A percentile compares a stretch with the other conserved stretches of the same genome.
phyloP scores from a whole-genome alignment of 148 eudicot genomes.

The Spergularia marina region DNA sequence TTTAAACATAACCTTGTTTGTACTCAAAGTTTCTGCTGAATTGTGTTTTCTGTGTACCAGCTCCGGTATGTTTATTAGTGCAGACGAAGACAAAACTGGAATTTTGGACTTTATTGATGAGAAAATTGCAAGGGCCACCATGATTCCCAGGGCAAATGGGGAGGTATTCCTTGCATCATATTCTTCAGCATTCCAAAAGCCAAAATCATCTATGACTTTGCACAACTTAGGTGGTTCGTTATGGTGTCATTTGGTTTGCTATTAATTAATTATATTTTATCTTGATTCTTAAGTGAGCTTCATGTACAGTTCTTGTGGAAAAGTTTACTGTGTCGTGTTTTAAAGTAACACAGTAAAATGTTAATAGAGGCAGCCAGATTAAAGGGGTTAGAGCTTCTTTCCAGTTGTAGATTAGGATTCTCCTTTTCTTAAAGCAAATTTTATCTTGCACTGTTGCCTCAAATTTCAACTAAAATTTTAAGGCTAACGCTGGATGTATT shows the following conservation, averaged over 20 bases:
- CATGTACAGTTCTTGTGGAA: neutral
- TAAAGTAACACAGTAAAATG: too few relatives aligned
- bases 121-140: slow-evolving; percentile 82
- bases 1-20: neutral
- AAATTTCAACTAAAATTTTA: neutral
- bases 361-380: too few relatives aligned
- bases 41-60: slow-evolving; percentile 31
- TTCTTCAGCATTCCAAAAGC: slow-evolving; percentile 12
- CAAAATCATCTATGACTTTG: neutral
- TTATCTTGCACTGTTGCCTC: neutral
- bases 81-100: slow-evolving; percentile 87
- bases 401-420: neutral
- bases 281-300: neutral
- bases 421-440: neutral
- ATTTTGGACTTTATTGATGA: slow-evolving; percentile 70
- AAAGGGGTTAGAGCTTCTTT: neutral
- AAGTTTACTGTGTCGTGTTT: neutral
- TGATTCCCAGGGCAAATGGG: slow-evolving; percentile 77
- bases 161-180: slow-evolving; percentile 54
- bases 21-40: slow-evolving; percentile 11
- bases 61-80: slow-evolving; percentile 84
- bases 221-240: neutral
- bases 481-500: neutral
- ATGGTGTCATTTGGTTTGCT: neutral
- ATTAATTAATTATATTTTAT: neutral